Percentiles rank a stretch among this genome's conserved stretches.
Conservation (phyloP, 2,329 filamentous ascomycete species). For the Aspergillus tamarii region DNA sequence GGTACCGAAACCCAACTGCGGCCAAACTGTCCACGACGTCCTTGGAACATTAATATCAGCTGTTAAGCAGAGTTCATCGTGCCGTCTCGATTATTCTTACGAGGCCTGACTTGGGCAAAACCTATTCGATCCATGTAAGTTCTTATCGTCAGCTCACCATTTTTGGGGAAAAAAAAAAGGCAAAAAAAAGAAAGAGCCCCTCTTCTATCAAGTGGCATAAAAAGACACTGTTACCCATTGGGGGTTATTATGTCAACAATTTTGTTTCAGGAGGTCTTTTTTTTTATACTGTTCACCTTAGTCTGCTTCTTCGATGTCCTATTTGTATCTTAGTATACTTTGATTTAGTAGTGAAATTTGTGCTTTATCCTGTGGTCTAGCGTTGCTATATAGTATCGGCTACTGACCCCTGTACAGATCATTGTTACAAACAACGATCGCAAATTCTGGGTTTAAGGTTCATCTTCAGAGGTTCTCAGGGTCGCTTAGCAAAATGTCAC, state of each 20-base stretch:
- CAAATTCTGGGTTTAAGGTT: constrained; percentile 16
- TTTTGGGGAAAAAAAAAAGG: not conserved
- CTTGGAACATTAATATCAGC: constrained; percentile 8
- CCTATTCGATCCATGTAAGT: constrained; percentile 36
- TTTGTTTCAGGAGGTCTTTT: not conserved
- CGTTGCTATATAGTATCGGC: constrained; percentile 4
- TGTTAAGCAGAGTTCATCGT: constrained; percentile 29
- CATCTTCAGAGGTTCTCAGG: constrained; percentile 12
- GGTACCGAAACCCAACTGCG: constrained; percentile 2
- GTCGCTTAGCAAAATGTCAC: constrained; percentile 56
- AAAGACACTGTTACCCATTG: not conserved
- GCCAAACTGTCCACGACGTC: constrained; percentile 7
- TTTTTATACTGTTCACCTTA: not conserved
- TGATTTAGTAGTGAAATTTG: constrained; percentile 11
- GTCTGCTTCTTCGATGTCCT: not conserved
- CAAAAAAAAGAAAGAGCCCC: constrained; percentile 1
- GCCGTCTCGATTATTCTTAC: constrained; percentile 29
- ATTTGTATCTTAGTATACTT: not conserved
- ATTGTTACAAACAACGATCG: constrained; percentile 25
- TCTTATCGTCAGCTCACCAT: not conserved
- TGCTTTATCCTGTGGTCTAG: constrained; percentile 15
- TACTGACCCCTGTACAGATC: constrained; percentile 28
- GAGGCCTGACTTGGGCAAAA: constrained; percentile 32
- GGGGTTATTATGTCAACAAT: not conserved
- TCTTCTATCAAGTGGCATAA: not conserved